Conservation (phyloP, 179 eudicot species). For the Heliamphora pulchella region DNA sequence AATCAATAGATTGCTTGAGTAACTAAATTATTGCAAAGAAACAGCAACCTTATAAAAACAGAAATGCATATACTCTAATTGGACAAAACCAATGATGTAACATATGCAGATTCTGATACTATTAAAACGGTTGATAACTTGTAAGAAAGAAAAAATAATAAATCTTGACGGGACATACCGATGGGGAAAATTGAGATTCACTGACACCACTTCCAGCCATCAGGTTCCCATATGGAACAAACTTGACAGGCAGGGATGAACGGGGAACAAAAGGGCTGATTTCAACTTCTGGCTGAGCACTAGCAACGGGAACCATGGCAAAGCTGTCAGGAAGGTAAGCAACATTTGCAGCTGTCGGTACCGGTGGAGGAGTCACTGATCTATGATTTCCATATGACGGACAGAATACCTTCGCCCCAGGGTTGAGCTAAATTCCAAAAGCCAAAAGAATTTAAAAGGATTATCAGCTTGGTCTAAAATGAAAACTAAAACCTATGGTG, state of each 20-base stretch:
- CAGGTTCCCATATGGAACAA: conserved; percentile 45
- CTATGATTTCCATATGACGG: conserved; percentile 53
- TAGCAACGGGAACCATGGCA: conserved; percentile 37
- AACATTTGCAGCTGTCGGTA: conserved; percentile 39
- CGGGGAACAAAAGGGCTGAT: conserved; percentile 34
- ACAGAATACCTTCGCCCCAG: conserved; percentile 75
- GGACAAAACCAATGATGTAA: background rate
- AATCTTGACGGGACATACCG: conserved; percentile 44
- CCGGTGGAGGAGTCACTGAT: conserved; percentile 46
- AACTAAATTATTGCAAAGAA: background rate
- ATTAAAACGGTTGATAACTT: no score
- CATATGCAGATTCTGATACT: background rate
- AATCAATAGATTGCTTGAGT: background rate
- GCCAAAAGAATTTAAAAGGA: conserved; percentile 16
- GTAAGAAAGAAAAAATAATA: background rate
- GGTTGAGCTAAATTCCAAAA: conserved; percentile 87
- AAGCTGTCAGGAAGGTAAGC: conserved; percentile 43
- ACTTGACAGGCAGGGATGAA: conserved; percentile 55
- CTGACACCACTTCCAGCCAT: conserved; percentile 38
- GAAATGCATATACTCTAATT: background rate
- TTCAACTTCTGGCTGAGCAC: conserved; percentile 56
- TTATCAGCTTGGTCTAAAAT: background rate
- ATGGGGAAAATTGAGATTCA: conserved; percentile 53
- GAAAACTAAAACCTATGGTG: background rate
- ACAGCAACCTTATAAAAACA: background rate